Evolutionary conservation across 75 land plant genomes (phyloP).

Genomic region (Picea glauca): DNA sequence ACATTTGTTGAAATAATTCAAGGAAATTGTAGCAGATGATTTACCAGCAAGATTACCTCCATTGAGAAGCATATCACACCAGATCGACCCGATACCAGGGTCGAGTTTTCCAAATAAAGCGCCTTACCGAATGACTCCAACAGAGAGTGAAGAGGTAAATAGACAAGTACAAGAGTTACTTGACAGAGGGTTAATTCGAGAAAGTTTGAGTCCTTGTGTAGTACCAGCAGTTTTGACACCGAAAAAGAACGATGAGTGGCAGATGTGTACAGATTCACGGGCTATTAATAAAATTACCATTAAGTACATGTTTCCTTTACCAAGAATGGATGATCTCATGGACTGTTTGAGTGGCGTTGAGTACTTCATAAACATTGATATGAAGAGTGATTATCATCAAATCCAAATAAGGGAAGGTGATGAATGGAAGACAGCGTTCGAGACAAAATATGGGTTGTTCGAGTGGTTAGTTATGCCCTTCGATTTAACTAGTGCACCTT

Average conservation of each 20-base stretch:
- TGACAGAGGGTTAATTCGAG: neutral
- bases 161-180: neutral
- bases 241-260: neutral
- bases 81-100: neutral
- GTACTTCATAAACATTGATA: neutral
- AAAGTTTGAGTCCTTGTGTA: neutral
- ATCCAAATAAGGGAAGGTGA: constrained; percentile 9
- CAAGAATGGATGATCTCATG: neutral
- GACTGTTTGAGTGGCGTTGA: neutral
- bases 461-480: no score
- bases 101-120: neutral
- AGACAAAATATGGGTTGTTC: no score
- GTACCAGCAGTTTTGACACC: neutral
- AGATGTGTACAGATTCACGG: neutral
- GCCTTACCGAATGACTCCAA: neutral
- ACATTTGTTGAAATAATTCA: no score
- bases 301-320: neutral
- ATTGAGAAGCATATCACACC: no score
- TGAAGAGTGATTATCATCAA: constrained; percentile 15
- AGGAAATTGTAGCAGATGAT: no score
- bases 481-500: no score
- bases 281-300: constrained; percentile 4
- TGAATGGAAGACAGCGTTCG: neutral
- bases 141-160: neutral
- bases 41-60: no score